These are phyloP conservation scores for Hypholoma sublateritium DNA, from an alignment of 768 basidiomycete genomes.

Conservation along the genomic window DNA sequence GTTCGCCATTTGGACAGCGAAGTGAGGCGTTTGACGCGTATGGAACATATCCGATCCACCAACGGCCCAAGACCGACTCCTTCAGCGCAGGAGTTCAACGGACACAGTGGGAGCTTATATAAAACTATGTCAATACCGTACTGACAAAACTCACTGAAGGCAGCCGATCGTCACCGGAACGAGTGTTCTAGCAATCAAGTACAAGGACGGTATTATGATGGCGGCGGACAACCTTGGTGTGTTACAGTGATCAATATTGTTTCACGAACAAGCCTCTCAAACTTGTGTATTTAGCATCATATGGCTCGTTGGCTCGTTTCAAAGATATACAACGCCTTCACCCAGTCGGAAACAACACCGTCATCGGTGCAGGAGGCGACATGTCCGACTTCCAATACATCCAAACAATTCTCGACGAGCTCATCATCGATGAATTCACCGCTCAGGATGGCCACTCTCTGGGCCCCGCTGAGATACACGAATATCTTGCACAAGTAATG, in stretches of 20 bases:
- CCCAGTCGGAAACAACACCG: slow-evolving; percentile 77
- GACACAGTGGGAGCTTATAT: slow-evolving; percentile 64
- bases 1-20: slow-evolving; percentile 40
- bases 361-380: slow-evolving; percentile 93
- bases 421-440: slow-evolving; percentile 77
- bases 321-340: slow-evolving; percentile 91
- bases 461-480: slow-evolving; percentile 88
- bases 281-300: slow-evolving; percentile 64
- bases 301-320: slow-evolving; percentile 96
- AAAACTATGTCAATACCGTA: background rate
- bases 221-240: slow-evolving; percentile 96
- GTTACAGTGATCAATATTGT: slow-evolving; percentile 17
- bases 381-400: slow-evolving; percentile 98
- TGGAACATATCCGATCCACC: slow-evolving; percentile 74
- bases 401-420: slow-evolving; percentile 73
- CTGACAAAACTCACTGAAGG: slow-evolving; percentile 35
- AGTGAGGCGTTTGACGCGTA: slow-evolving; percentile 76
- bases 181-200: slow-evolving; percentile 92
- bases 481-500: slow-evolving; percentile 89
- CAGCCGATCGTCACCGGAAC: slow-evolving; percentile 97
- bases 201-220: slow-evolving; percentile 97
- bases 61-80: slow-evolving; percentile 55
- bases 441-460: slow-evolving; percentile 82
- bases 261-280: background rate
- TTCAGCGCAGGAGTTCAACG: slow-evolving; percentile 70